Conservation (phyloP, 2,329 filamentous ascomycete genomes). For the Passalora sequoiae region DNA sequence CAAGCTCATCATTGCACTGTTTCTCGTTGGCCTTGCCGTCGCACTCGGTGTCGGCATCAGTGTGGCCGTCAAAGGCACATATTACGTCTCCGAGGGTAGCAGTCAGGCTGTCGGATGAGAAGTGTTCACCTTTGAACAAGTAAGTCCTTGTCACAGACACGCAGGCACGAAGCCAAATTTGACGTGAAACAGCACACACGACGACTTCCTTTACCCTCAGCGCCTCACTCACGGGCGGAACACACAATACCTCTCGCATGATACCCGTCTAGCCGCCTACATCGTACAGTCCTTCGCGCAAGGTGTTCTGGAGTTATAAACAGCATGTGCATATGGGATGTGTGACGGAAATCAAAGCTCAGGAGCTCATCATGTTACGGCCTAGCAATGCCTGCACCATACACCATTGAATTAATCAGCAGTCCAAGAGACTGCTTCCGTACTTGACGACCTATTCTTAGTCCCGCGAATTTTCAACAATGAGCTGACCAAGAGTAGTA, state of each 20-base stretch:
- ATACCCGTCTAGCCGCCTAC: background rate
- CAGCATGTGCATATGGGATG: background rate
- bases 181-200: background rate
- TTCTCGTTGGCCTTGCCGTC: slow-evolving; percentile 44
- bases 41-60: slow-evolving; percentile 47
- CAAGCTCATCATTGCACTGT: slow-evolving; percentile 43
- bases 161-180: background rate
- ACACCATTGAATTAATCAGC: background rate
- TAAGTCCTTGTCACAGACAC: background rate
- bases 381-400: background rate
- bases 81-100: slow-evolving; percentile 39
- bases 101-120: slow-evolving; percentile 11
- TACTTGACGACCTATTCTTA: background rate
- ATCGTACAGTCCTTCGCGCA: slow-evolving; percentile 3
- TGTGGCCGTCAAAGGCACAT: slow-evolving; percentile 45
- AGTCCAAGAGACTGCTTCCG: background rate
- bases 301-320: slow-evolving; percentile 2
- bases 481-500: background rate
- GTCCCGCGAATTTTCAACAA: background rate
- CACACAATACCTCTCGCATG: slow-evolving; percentile 1
- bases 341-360: background rate
- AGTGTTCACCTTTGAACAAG: background rate
- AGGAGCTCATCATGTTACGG: background rate
- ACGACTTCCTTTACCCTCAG: background rate
- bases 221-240: background rate